phyloP scores from a whole-genome alignment of 2,329 filamentous ascomycete genomes.

The Myriosclerotinia scirpicola region DNA sequence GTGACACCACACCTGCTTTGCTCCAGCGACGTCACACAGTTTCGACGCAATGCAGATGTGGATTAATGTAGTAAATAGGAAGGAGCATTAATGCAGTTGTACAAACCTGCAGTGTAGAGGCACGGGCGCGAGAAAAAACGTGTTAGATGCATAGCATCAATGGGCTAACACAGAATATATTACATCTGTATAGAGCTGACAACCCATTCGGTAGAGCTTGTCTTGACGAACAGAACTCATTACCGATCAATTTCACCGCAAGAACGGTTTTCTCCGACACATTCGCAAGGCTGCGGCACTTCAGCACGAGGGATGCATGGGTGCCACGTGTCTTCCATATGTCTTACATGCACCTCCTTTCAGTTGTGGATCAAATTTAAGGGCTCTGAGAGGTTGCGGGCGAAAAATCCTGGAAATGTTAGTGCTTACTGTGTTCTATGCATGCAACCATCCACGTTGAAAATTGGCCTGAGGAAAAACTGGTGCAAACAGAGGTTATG shows the following conservation, averaged over 20 bases:
- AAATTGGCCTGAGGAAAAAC: neutral
- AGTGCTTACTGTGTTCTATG: constrained; percentile 16
- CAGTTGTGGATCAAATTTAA: constrained; percentile 5
- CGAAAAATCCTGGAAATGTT: neutral
- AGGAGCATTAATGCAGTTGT: neutral
- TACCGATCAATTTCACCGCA: neutral
- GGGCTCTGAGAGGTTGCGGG: constrained; percentile 15
- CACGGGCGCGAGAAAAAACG: neutral
- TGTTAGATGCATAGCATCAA: neutral
- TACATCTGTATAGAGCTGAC: neutral
- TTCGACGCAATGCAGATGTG: neutral
- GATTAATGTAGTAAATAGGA: neutral
- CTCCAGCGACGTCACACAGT: too few relatives aligned
- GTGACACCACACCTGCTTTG: neutral
- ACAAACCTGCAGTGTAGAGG: neutral
- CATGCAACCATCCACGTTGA: constrained; percentile 8
- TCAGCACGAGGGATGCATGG: neutral
- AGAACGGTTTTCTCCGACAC: neutral
- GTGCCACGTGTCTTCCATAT: constrained; percentile 20
- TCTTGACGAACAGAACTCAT: neutral
- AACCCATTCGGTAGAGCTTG: neutral
- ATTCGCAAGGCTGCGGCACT: neutral
- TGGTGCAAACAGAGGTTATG: neutral
- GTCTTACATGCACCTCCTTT: constrained; percentile 15
- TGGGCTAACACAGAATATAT: neutral